Evolutionary conservation across 108 stramenopile genomes (phyloP), one percentile per base, ranked within the genome.

Genomic region (Pseudonitzschia delicatissima): DNA sequence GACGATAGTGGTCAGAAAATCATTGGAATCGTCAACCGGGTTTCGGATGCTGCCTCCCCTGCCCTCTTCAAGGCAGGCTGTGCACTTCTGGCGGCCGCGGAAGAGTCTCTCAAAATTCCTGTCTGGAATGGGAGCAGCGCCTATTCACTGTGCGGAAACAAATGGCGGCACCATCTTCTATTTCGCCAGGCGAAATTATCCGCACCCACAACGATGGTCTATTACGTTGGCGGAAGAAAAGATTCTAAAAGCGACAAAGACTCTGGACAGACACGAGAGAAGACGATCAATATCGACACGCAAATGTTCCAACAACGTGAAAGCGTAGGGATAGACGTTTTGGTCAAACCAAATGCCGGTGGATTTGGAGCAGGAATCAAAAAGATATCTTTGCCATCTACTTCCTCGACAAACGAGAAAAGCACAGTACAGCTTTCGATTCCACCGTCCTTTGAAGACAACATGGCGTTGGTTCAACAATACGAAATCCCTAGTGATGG

Each of bases 261-360:
- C 0, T 6, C 12, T 17, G 39, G 39, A 11, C 11, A 11, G 13
- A 25, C 28, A 2, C 21, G 34, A 34, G 26, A 25, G 28, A 33
- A 49, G 5, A 51, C 26, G 1, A 28, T 21, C 15, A 12, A 34
- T 3, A 33, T 34, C 0, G 34, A 29, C n/a, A 45, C 64, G 6
- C 31, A n/a, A 31, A 25, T 42, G 9, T 45, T 66, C 12, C 42
- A 21, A 25, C 29, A 63, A 25, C 13, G 25, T 27, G 62, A 25
- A 28, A 4, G 21, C 12, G 51, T 20, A 9, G 15, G 0, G 23
- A 27, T 15, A 0, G 58, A 57, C 7, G 7, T 73, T 7, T 40
- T 77, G 45, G 32, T 77, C 18, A 80, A 80, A 59, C 79, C 79
- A 3, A 80, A 80, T 50, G 58, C 79, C 11, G 79, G 74, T 50